Evolutionary conservation across 2,329 filamentous ascomycete species (phyloP).

Genomic region (Rhexocercosporidium sp.): DNA sequence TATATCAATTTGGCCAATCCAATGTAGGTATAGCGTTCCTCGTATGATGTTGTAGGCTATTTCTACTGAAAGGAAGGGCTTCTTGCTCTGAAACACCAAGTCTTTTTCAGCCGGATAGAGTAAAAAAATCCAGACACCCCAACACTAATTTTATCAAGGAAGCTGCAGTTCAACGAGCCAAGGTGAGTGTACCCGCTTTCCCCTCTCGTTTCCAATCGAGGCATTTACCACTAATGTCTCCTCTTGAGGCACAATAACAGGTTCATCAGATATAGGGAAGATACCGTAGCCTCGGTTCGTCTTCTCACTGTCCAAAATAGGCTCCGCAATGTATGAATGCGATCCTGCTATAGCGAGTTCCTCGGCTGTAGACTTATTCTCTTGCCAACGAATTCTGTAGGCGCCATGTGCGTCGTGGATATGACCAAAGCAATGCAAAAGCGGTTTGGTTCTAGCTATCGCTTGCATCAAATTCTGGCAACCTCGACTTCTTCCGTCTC

Average conservation of each 20-base stretch:
- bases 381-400: constrained; percentile 56
- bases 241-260: too few relatives aligned
- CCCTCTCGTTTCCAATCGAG: constrained; percentile 52
- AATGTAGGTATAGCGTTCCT: too few relatives aligned
- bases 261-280: too few relatives aligned
- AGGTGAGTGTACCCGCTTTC: constrained; percentile 53
- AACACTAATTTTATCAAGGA: too few relatives aligned
- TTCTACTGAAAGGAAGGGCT: too few relatives aligned
- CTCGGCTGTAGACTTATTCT: constrained; percentile 27
- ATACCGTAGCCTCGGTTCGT: too few relatives aligned
- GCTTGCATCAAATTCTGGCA: constrained; percentile 60
- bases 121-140: too few relatives aligned
- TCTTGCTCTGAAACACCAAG: too few relatives aligned
- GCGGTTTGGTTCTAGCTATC: constrained; percentile 53
- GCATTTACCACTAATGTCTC: constrained; percentile 61
- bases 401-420: constrained; percentile 63
- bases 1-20: too few relatives aligned
- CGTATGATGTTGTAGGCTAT: too few relatives aligned
- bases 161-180: constrained; percentile 55
- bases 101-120: too few relatives aligned
- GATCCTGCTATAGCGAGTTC: neutral
- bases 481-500: constrained; percentile 44
- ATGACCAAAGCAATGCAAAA: constrained; percentile 65
- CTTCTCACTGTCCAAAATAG: too few relatives aligned
- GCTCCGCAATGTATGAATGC: constrained; percentile 39